Conservation (phyloP, 1,139 yeast genomes). For the Kazachstania sp. region DNA sequence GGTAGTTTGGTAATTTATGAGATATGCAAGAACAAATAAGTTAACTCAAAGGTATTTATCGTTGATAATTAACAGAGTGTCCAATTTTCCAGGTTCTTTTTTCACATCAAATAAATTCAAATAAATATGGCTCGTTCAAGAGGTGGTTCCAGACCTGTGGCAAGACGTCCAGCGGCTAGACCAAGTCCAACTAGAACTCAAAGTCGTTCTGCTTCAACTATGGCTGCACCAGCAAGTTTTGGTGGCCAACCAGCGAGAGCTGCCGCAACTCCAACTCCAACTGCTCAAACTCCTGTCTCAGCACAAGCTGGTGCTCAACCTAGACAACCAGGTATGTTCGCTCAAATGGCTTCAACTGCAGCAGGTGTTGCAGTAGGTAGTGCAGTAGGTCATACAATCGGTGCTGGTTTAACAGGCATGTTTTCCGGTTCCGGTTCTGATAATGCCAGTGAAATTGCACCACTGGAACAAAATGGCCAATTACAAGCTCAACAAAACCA, state of each 20-base stretch:
- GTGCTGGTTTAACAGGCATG: slow-evolving; percentile 85
- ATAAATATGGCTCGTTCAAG: slow-evolving; percentile 46
- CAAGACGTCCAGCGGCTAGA: slow-evolving; percentile 19
- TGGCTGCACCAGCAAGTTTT: slow-evolving; percentile 41
- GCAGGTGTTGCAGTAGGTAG: slow-evolving; percentile 99
- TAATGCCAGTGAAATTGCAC: slow-evolving; percentile 42
- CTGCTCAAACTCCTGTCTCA: slow-evolving; percentile 24
- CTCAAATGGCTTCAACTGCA: slow-evolving; percentile 97
- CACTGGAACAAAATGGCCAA: slow-evolving; percentile 34
- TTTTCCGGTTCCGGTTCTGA: slow-evolving; percentile 83
- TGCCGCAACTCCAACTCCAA: slow-evolving; percentile 7
- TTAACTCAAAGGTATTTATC: too few relatives aligned
- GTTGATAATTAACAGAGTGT: too few relatives aligned
- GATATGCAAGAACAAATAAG: too few relatives aligned
- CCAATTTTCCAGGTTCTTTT: too few relatives aligned
- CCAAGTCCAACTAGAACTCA: slow-evolving; percentile 40
- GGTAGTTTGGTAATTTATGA: too few relatives aligned
- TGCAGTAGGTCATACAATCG: slow-evolving; percentile 90
- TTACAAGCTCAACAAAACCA: slow-evolving; percentile 33
- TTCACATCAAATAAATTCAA: neutral
- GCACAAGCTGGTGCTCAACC: slow-evolving; percentile 37
- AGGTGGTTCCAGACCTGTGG: slow-evolving; percentile 41
- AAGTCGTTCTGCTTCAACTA: slow-evolving; percentile 67
- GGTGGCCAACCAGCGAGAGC: slow-evolving; percentile 33
- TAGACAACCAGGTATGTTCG: slow-evolving; percentile 81